Percentiles rank a stretch among this genome's conserved stretches.
Conservation (phyloP, 179 eudicot genomes). For the Heliamphora pulchella region DNA sequence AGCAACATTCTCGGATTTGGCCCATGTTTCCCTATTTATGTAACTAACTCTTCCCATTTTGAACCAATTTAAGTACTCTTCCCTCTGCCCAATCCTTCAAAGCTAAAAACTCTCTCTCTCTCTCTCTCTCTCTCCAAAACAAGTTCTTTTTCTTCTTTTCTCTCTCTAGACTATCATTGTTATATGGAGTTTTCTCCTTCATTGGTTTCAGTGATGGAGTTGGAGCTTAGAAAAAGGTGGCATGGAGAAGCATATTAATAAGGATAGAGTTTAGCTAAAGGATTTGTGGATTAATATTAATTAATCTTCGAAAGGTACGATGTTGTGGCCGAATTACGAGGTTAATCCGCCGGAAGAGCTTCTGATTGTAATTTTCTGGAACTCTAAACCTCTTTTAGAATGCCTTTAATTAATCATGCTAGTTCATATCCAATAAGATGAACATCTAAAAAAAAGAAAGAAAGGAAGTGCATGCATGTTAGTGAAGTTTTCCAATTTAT, state of each 20-base stretch:
- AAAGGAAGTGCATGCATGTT: too few relatives aligned
- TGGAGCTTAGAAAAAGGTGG: too few relatives aligned
- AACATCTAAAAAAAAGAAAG: neutral
- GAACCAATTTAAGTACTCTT: neutral
- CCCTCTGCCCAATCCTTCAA: neutral
- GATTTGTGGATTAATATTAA: neutral
- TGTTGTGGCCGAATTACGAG: conserved; percentile 20
- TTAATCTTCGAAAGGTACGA: neutral
- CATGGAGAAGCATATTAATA: too few relatives aligned
- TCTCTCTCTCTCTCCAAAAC: too few relatives aligned
- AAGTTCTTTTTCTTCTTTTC: too few relatives aligned
- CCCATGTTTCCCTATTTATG: conserved; percentile 1
- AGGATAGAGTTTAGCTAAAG: neutral
- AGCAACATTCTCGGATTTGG: conserved; percentile 13
- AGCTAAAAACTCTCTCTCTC: too few relatives aligned
- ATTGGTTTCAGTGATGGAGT: neutral
- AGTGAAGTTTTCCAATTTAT: neutral
- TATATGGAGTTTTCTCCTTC: conserved; percentile 13
- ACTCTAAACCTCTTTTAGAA: neutral
- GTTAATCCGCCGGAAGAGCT: conserved; percentile 28
- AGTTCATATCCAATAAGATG: neutral
- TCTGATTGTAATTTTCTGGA: conserved; percentile 22
- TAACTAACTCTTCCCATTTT: conserved; percentile 17
- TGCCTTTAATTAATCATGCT: neutral
- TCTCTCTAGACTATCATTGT: neutral